Evolutionary conservation across 371 early-diverging fungal species (phyloP), one percentile per base, ranked within the genome.

Genomic region (Syncephalastrum contaminatum): DNA sequence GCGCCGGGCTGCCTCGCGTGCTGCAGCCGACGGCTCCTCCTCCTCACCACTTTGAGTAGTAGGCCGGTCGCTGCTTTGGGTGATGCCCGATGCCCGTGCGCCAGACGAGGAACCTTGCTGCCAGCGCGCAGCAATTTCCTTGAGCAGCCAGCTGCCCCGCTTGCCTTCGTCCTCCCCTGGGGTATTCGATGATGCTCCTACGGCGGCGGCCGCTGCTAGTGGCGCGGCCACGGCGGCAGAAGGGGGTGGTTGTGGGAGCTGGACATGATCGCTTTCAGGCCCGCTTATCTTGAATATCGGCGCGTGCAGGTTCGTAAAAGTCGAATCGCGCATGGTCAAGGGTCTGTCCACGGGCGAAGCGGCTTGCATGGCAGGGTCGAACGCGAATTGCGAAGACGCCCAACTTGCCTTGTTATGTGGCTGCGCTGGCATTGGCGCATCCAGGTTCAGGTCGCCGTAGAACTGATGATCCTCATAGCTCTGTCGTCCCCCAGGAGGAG

Each of bases 91-190:
- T 3, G 45, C 49, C 19, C 57, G 58, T 8, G 58, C 58, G 16
- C 58, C 58, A 1, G 58, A 47, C 4, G 50, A 21, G 14, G 58
- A 57, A 20, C 58, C 58, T 39, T 57, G 58, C 36, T 43, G 51
- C 58, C 58, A 57, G 12, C 58, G 51, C 14, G 50, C 49, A 18
- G 58, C 58, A 51, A 57, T 57, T 39, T 57, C 58, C 40, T 57
- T 57, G n/a, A 57, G 40, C 22, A 57, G 20, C 58, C 58, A 57
- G 40, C 58, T 57, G 50, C 51, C 25, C 24, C 49, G 30, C 24
- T 45, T 45, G 16, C 40, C n/a, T 13, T 19, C 42, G 0, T 22
- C 48, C 39, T 49, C 51, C 10, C 36, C 45, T 49, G 41, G 7
- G 36, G 48, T 27, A 44, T 21, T 22, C 21, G 53, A 12, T 16